Conservation (phyloP, 1,139 yeast genomes). For the Kluyveromyces sp. region DNA sequence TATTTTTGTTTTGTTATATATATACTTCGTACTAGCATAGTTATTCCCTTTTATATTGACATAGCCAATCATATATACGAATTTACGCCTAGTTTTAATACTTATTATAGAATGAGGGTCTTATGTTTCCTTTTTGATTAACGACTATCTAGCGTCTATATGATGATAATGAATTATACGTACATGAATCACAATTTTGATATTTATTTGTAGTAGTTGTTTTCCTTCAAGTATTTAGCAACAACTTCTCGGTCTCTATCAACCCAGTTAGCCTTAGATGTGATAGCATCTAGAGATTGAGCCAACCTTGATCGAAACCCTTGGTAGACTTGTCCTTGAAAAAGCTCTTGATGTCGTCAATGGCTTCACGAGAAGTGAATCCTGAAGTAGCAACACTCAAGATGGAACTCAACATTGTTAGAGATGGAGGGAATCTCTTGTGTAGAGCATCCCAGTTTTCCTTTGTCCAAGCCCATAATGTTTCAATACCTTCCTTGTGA, state of each 20-base stretch:
- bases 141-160: no score
- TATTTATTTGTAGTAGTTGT: conserved; percentile 33
- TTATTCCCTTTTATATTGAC: no score
- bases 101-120: no score
- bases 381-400: conserved; percentile 56
- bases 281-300: conserved; percentile 60
- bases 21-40: no score
- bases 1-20: no score
- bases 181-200: background rate
- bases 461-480: conserved; percentile 71
- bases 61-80: background rate
- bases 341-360: conserved; percentile 50
- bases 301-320: conserved; percentile 70
- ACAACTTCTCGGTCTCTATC: conserved; percentile 53
- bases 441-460: conserved; percentile 63
- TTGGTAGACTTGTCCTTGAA: conserved; percentile 55
- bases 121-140: no score
- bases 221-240: conserved; percentile 43
- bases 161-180: no score
- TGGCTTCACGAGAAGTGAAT: conserved; percentile 55
- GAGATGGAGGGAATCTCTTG: conserved; percentile 70
- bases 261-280: conserved; percentile 59
- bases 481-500: conserved; percentile 52
- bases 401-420: conserved; percentile 69
- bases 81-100: background rate